Percentiles rank a stretch among this genome's conserved stretches.
These are phyloP conservation scores for Nitzschia inconspicua DNA, from an alignment of 108 stramenopile species.

Conservation along the genomic window DNA sequence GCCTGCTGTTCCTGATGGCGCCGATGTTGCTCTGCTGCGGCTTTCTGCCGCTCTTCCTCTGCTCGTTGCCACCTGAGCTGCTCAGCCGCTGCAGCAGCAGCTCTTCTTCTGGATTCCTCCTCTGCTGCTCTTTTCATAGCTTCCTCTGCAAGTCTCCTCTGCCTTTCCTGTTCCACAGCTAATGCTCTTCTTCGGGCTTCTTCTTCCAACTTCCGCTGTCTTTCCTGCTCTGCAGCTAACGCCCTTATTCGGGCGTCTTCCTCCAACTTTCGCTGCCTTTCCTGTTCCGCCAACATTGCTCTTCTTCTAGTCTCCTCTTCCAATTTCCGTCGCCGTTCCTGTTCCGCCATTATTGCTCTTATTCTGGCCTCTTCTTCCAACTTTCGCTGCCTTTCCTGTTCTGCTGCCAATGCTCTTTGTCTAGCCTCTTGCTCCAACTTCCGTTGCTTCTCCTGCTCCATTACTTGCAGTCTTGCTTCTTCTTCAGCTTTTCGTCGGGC, in stretches of 20 bases:
- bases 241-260: slow-evolving; percentile 14
- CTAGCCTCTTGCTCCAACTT: slow-evolving; percentile 23
- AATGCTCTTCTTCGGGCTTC: slow-evolving; percentile 12
- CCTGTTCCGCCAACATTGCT: slow-evolving; percentile 9
- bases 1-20: slow-evolving; percentile 30
- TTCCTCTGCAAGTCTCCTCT: too few species aligned
- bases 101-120: too few species aligned
- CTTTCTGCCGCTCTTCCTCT: slow-evolving; percentile 15
- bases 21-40: slow-evolving; percentile 32
- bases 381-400: slow-evolving; percentile 31
- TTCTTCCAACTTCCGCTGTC: slow-evolving; percentile 30
- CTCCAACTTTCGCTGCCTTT: neutral
- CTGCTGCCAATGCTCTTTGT: slow-evolving; percentile 15
- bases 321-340: neutral
- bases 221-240: slow-evolving; percentile 1
- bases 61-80: slow-evolving; percentile 12
- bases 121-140: too few species aligned
- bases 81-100: slow-evolving; percentile 10
- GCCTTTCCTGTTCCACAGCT: too few species aligned
- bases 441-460: neutral
- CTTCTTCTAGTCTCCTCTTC: slow-evolving; percentile 14
- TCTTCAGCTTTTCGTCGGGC: slow-evolving; percentile 12
- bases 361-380: slow-evolving; percentile 28
- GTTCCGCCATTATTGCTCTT: slow-evolving; percentile 6
- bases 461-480: slow-evolving; percentile 15